phyloP scores from a whole-genome alignment of 177 flowering plant species.

The Vitis hybrid region DNA sequence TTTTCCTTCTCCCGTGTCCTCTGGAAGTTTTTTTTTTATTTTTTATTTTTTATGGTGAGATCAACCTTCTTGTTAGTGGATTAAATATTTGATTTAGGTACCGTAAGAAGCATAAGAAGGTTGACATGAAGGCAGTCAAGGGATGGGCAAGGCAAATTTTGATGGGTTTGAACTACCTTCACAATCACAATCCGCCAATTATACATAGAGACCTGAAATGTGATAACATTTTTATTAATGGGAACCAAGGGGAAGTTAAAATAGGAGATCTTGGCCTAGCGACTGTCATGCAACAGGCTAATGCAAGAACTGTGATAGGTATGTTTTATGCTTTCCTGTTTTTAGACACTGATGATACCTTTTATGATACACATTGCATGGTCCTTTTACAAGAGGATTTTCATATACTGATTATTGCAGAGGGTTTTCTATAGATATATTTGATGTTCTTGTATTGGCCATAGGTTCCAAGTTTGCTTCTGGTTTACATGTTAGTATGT shows the following conservation, averaged over 20 bases:
- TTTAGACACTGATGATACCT: background rate
- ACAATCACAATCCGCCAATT: constrained; percentile 55
- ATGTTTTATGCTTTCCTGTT: constrained; percentile 1
- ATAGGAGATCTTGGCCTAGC: constrained; percentile 59
- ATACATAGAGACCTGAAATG: constrained; percentile 3
- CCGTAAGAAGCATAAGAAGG: constrained; percentile 57
- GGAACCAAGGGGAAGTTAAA: too few species aligned
- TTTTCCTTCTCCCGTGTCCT: background rate
- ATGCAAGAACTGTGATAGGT: constrained; percentile 64
- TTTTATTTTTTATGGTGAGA: background rate
- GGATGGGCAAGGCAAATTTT: constrained; percentile 67
- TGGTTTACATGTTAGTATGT: constrained; percentile 4
- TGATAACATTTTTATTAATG: too few species aligned
- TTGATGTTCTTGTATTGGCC: background rate
- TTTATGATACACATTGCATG: background rate
- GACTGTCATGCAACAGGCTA: constrained; percentile 56
- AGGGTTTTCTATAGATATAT: background rate
- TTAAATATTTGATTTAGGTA: constrained; percentile 34
- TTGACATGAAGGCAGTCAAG: constrained; percentile 47
- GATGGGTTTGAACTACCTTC: constrained; percentile 57
- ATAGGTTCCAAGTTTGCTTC: too few species aligned
- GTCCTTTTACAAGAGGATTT: background rate
- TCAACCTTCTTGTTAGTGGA: constrained; percentile 9
- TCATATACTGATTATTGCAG: background rate
- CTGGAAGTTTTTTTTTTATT: background rate